Base-by-base conservation (phyloP, 179 eudicot species). In the Actinidia chinensis region DNA sequence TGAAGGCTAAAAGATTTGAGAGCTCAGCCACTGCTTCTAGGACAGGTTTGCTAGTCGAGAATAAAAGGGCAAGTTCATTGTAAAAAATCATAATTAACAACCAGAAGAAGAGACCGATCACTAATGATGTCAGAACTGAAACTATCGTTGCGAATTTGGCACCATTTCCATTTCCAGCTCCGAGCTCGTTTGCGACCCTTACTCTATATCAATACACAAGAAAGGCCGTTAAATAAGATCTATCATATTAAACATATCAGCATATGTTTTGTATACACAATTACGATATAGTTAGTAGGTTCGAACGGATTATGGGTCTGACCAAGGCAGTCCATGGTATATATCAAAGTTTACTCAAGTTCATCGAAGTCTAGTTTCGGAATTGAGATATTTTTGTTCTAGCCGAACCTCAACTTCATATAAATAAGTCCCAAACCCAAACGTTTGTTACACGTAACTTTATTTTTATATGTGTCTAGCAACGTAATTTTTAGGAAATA, bases 161-260 rank as follows among this genome's bases (percentile, higher is more conserved):
- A 8, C 65, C 74, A 52, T 68, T 77, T 18, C 74, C 79, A 42
- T 67, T 77, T n/a, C 79, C 79, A 28, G 79, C 33, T 28, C 33
- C 79, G 8, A 76, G 79, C 79, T 76, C 79, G 0, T 77, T 77
- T 7, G 79, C 79, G 13, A 77, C 73, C 66, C 79, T 77, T 1
- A 77, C 79, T 28, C 79, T 67, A 18, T 55, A 36, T 6, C 36
- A 75, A 55, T 14, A 28, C 44, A 15, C 44, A 51, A 69, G 5
- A 28, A 28, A 28, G 33, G 33, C 20, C 6, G 0, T 6, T 6
- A 9, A 59, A 28, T 7, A 59, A 59, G 4, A n/a, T 9, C 4
- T 22, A 0, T 25, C 61, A 6, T 18, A 0, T 17, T 4, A 15
- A 28, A 28, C 33, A 28, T 28, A 28, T 28, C 33, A 28, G 33